Evolutionary conservation across 257 asterid genomes (phyloP), one percentile per base, ranked within the genome.

Genomic region (Handroanthus guayacan): DNA sequence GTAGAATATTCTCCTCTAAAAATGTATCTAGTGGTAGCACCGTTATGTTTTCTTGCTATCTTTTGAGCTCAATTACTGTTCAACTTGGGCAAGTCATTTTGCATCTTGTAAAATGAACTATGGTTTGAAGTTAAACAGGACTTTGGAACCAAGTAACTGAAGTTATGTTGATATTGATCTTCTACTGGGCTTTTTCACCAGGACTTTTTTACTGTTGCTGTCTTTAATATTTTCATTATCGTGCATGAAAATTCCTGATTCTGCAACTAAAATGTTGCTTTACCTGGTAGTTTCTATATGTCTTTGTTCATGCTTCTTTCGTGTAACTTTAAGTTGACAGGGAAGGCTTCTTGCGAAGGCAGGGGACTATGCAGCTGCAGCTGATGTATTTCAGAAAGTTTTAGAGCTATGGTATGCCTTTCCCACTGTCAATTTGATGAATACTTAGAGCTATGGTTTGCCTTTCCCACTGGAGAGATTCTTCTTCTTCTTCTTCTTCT

Each of bases 321-420:
- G 86, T 88, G 88, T 86, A 87, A 88, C 92, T 90, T 78, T 86
- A 95, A 95, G 97, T 95, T 91, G 93, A 95, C 99, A 95, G 99
- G 99, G 99, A 81, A 88, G 89, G 85, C 98, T 95, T 87, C 98
- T 90, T 83, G 98, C 98, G 68, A 90, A 82, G 91, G 89, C 90
- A 79, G 92, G 97, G 78, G 95, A 95, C 82, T 89, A 84, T 83
- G 84, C 87, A 87, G 93, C 96, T 18, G 98, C 99, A 52, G 92
- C 95, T 79, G 94, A 82, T 52, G 75, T 88, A 61, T 91, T 91
- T 76, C 90, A 90, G 90, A 90, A 86, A 79, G 91, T 90, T 64
- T 82, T 95, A 76, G 93, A 85, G 79, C 84, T 85, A 76, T 87
- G 99, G 99, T 95, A 91, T 82, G 91, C 75, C 81, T 70, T 75